Conservation (phyloP, 139 green algal species). For the Chlorella sp. region DNA sequence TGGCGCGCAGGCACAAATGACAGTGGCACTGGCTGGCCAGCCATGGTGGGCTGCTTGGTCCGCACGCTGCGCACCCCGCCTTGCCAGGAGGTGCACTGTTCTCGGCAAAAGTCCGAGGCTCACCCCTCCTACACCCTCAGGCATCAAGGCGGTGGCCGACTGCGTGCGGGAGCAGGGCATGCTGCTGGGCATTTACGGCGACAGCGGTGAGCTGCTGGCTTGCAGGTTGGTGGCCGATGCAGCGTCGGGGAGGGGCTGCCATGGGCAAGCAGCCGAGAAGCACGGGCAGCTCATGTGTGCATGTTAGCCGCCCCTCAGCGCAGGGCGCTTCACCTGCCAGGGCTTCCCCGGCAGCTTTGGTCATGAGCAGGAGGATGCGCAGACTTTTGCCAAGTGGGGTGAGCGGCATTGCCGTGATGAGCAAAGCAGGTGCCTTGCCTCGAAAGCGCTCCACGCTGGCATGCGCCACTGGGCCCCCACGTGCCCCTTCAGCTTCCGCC, state of each 20-base stretch:
- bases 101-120: no score
- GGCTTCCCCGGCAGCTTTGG: conserved; percentile 67
- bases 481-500: neutral
- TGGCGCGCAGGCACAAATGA: neutral
- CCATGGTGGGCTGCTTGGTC: no score
- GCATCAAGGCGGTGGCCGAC: conserved; percentile 54
- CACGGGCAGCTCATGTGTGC: no score
- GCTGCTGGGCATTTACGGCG: conserved; percentile 76
- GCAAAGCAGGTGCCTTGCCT: neutral
- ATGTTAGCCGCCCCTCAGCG: neutral
- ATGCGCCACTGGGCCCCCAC: neutral
- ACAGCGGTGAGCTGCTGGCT: conserved; percentile 23
- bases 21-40: neutral
- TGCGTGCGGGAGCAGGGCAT: conserved; percentile 61
- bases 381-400: conserved; percentile 26
- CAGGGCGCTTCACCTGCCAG: conserved; percentile 69
- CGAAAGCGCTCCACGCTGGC: no score
- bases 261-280: no score
- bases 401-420: neutral
- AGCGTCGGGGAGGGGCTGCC: no score
- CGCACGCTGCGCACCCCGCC: no score
- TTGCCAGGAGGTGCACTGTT: neutral
- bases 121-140: neutral
- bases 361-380: conserved; percentile 65
- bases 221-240: no score